Evolutionary conservation across 2,329 filamentous ascomycete species (phyloP).

Genomic region (Rugonectria rugulosa): DNA sequence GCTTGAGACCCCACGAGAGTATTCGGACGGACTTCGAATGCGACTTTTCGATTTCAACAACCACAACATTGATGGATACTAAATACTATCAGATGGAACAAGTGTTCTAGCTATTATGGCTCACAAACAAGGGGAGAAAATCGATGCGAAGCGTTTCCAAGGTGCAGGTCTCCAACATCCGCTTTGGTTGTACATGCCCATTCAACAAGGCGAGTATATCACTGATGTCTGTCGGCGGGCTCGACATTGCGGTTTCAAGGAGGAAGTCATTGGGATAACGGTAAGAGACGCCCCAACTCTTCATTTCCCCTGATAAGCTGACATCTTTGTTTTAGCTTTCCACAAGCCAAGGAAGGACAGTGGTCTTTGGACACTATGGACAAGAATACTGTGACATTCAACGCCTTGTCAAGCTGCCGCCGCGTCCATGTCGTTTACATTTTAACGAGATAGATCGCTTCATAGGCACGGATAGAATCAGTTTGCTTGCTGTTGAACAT

Average conservation of each 20-base stretch:
- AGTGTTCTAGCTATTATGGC: not conserved
- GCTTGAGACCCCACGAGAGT: not conserved
- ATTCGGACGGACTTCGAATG: slow-evolving; percentile 13
- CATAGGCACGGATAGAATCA: not conserved
- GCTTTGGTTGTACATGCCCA: slow-evolving; percentile 25
- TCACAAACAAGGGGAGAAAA: not conserved
- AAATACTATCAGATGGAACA: slow-evolving; percentile 8
- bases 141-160: slow-evolving; percentile 4
- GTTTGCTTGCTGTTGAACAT: slow-evolving; percentile 4
- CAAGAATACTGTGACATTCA: slow-evolving; percentile 4
- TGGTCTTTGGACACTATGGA: slow-evolving; percentile 9
- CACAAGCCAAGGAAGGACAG: slow-evolving; percentile 17
- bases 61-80: slow-evolving; percentile 13
- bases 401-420: not conserved
- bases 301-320: not conserved
- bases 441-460: not conserved
- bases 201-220: slow-evolving; percentile 20
- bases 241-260: not conserved
- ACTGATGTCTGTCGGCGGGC: slow-evolving; percentile 18
- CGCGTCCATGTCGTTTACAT: slow-evolving; percentile 8
- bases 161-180: not conserved
- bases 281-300: not conserved
- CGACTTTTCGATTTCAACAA: slow-evolving; percentile 15
- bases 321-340: slow-evolving; percentile 9
- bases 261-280: slow-evolving; percentile 10